phyloP scores from a whole-genome alignment of 441 rosid species.

The Mallotus repandus region DNA sequence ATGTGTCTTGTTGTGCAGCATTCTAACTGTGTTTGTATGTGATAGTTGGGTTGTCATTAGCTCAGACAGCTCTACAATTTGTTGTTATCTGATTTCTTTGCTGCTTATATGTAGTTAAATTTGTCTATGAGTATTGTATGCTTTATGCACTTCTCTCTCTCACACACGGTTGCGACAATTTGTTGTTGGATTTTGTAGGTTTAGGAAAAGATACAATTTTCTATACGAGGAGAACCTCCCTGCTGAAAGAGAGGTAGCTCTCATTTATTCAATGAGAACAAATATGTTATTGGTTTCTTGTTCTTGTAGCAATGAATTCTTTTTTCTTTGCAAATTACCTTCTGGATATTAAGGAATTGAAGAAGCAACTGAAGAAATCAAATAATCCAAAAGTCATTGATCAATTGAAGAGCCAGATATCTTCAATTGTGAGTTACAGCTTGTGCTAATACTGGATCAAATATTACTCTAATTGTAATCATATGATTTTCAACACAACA shows the following conservation, averaged over 20 bases:
- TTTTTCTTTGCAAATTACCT: conserved; percentile 1
- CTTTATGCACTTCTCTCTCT: neutral
- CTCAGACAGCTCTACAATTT: neutral
- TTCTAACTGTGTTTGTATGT: neutral
- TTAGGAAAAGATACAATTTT: conserved; percentile 74
- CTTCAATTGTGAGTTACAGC: conserved; percentile 60
- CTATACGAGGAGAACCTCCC: conserved; percentile 64
- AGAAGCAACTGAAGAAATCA: conserved; percentile 59
- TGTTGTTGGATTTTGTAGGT: conserved; percentile 40
- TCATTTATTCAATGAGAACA: conserved; percentile 6
- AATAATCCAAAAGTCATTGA: conserved; percentile 45
- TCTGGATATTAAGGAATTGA: conserved; percentile 45
- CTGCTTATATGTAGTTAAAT: neutral
- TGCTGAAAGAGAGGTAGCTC: conserved; percentile 67
- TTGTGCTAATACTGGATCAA: neutral
- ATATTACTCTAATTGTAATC: neutral
- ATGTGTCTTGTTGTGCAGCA: neutral
- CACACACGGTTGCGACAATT: too few relatives aligned
- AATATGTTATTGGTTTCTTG: neutral
- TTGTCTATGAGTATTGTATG: neutral
- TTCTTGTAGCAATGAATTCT: neutral
- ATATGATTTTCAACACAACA: neutral
- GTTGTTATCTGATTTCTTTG: neutral
- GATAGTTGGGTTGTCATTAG: neutral
- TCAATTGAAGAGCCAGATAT: conserved; percentile 46